Base-by-base conservation (phyloP, 2,329 filamentous ascomycete species). In the Colletotrichum destructivum region DNA sequence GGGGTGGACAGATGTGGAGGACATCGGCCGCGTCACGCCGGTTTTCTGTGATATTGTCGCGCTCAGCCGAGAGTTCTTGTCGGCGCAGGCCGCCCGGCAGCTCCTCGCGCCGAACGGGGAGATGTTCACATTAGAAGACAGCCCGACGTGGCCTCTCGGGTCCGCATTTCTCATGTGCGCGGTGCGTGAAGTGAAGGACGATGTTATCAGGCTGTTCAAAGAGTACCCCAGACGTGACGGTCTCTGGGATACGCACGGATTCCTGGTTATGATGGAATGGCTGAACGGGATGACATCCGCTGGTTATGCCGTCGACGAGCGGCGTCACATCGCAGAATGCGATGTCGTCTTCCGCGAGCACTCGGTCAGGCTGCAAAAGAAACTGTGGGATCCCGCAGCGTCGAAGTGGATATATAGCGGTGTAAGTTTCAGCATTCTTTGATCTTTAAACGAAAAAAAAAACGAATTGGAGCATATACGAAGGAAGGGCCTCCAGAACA, bases 211-310 rank as follows among this genome's bases (percentile, higher is more conserved):
- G 11, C 81, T 86, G n/a, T 75, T 86, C 21, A 77, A 77, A 5
- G 75, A 81, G 49, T 83, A 85, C 26, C 84, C 83, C 7, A 80
- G 84, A 8, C 81, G 82, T 31, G 85, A 86, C 66, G 83, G 82
- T 0, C 79, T 86, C 13, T 81, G 83, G 21, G 84, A 86, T 68
- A 84, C 81, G 26, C 78, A 81, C 8, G 77, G 83, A 1, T 82
- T 84, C 61, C 74, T 79, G 1, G 82, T 52, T 18, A 42, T 46
- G 16, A 31, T 61, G 16, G 55, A 55, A 15, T 62, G 55, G 56
- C n/a, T 55, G 26, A 62, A 62, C 2, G 23, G 38, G 8, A 67
- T 62, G 56, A 16, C 46, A 1, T n/a, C 31, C 2, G 31, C 15
- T 11, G 60, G 60, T 4, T 51, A 38, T 18, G n/a, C 38, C 15